Conservation (phyloP, 768 basidiomycete species). For the Boletus edulis region DNA sequence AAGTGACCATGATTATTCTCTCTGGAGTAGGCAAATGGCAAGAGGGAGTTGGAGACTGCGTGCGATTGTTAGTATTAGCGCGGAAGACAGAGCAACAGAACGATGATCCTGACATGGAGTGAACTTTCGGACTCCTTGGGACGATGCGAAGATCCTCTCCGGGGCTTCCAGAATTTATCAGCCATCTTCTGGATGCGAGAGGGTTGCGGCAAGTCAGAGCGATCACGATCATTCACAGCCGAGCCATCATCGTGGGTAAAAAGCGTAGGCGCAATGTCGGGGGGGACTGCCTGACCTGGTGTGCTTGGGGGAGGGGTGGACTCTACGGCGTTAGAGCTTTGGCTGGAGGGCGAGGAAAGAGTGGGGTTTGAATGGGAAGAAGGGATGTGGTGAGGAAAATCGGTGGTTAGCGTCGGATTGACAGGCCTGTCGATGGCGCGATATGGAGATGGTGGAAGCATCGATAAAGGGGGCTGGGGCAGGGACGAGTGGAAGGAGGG, state of each 20-base stretch:
- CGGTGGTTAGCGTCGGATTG: slow-evolving; percentile 36
- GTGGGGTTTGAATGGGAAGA: slow-evolving; percentile 50
- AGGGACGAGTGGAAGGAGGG: slow-evolving; percentile 26
- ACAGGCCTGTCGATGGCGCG: slow-evolving; percentile 18
- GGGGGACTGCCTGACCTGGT: slow-evolving; percentile 48
- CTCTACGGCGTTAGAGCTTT: slow-evolving; percentile 59
- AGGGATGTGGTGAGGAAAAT: slow-evolving; percentile 32
- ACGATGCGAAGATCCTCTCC: slow-evolving; percentile 31
- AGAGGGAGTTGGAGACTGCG: slow-evolving; percentile 31
- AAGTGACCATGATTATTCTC: slow-evolving; percentile 61
- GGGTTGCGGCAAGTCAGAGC: slow-evolving; percentile 27
- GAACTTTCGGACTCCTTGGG: slow-evolving; percentile 27
- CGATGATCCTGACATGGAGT: slow-evolving; percentile 18
- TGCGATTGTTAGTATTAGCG: slow-evolving; percentile 11
- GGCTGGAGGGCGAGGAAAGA: slow-evolving; percentile 68
- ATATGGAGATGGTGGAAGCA: slow-evolving; percentile 17
- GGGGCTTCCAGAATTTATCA: slow-evolving; percentile 24
- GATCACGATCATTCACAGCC: slow-evolving; percentile 31
- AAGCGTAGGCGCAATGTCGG: slow-evolving; percentile 37
- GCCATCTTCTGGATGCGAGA: slow-evolving; percentile 34
- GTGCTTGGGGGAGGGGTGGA: slow-evolving; percentile 73
- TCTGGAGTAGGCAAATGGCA: slow-evolving; percentile 31
- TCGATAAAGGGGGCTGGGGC: slow-evolving; percentile 27
- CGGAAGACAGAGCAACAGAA: slow-evolving; percentile 1
- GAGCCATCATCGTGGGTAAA: slow-evolving; percentile 39